Conservation (phyloP, 805 yeast genomes). For the Starmera dryadoides region DNA sequence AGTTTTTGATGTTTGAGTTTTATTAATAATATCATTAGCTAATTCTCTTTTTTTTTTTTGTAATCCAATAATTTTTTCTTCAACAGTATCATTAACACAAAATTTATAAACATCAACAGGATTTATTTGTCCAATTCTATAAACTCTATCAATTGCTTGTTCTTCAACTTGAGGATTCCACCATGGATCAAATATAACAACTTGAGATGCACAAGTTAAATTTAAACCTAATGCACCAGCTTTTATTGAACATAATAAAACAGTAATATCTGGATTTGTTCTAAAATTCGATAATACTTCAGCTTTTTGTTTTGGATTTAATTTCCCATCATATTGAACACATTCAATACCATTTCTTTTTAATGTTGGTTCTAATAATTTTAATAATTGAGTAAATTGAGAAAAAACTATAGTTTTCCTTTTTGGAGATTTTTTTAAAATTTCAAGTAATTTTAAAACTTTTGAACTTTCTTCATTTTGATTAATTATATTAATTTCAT, state of each 20-base stretch:
- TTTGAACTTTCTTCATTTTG: conserved; percentile 34
- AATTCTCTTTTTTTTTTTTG: conserved; percentile 74
- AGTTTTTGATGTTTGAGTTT: conserved; percentile 35
- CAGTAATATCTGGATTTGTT: conserved; percentile 19
- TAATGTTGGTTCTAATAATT: conserved; percentile 22
- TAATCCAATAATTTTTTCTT: conserved; percentile 73
- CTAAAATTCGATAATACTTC: conserved; percentile 21
- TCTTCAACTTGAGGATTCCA: conserved; percentile 91
- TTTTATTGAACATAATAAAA: conserved; percentile 67
- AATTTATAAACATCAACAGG: conserved; percentile 71
- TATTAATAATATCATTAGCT: conserved; percentile 63
- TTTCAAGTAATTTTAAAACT: conserved; percentile 23
- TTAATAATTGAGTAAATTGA: conserved; percentile 31
- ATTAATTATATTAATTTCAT: conserved; percentile 8
- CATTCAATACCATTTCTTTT: conserved; percentile 22
- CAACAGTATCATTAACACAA: conserved; percentile 71
- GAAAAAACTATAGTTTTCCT: conserved; percentile 41
- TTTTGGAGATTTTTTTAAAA: conserved; percentile 23
- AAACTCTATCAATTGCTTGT: conserved; percentile 88
- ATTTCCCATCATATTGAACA: conserved; percentile 29
- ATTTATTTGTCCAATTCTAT: conserved; percentile 77
- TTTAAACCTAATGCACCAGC: conserved; percentile 94
- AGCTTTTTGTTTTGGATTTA: conserved; percentile 23
- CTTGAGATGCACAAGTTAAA: conserved; percentile 74
- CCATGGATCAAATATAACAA: conserved; percentile 91